Base-by-base conservation (phyloP, 306 rosid genomes). In the Pterocarpus macrocarpus region DNA sequence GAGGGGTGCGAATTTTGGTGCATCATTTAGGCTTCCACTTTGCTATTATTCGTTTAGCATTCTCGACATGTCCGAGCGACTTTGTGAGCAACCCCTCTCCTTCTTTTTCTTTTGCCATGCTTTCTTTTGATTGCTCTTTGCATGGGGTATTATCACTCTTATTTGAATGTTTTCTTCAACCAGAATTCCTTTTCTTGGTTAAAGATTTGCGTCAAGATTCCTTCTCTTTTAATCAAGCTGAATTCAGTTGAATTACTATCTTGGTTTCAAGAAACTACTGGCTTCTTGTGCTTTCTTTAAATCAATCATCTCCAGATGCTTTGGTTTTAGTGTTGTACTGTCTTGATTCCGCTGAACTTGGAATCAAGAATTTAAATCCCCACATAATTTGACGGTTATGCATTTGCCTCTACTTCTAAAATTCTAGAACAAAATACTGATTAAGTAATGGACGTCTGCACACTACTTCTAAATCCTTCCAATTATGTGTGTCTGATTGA, bases 31-130 rank as follows among this genome's bases (percentile, higher is more conserved):
- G 84, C 39, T 82, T 33, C 72, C 70, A 43, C 80, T 71, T 39
- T 15, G 59, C 52, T 10, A 49, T 45, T 13, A 45, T 74, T 77
- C 71, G 30, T 41, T 82, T 57, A 9, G 41, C 62, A 39, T 28
- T 56, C 55, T 61, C 28, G 33, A 78, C 79, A 91, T 94, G 97
- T 88, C 97, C 1, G 88, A 93, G 17, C 83, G 72, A 69, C 91
- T 92, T 62, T 92, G 97, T 94, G 85, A 91, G 97, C 88, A 69
- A 14, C 0, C 17, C 13, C 5, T 53, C 49, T 11, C 4, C 50
- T 64, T 30, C 28, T 10, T 7, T 13, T 10, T 5, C 47, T 50
- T 62, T 55, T 45, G 7, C 5, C 72, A 41, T 9, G 13, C 47
- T 68, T 49, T 50, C 57, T 35, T 34, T 63, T 63, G n/a, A 32